Percentiles rank a stretch among this genome's conserved stretches.
phyloP scores from a whole-genome alignment of 2,329 filamentous ascomycete species.

The Fonsecaea monophora region DNA sequence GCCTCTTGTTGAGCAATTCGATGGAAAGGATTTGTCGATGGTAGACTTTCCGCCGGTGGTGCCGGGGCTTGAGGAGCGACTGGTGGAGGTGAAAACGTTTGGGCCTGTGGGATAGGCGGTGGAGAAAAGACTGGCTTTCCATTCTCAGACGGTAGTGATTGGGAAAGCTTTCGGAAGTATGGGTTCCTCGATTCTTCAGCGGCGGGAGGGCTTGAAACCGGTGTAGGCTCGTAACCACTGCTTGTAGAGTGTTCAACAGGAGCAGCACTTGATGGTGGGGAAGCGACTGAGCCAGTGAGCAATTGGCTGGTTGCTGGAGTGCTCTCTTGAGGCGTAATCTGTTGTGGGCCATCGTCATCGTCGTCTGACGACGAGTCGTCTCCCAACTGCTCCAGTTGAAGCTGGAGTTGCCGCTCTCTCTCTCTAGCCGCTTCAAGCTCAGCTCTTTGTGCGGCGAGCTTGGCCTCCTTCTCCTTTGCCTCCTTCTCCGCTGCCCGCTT shows the following conservation, averaged over 20 bases:
- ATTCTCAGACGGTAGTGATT: conserved; percentile 69
- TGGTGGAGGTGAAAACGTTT: conserved; percentile 47
- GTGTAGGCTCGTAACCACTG: conserved; percentile 63
- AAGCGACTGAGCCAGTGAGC: conserved; percentile 47
- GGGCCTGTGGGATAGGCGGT: conserved; percentile 54
- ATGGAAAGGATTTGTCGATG: conserved; percentile 96
- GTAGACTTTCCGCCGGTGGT: conserved; percentile 56
- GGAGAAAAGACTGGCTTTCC: conserved; percentile 49
- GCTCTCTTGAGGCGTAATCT: conserved; percentile 68
- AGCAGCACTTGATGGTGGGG: conserved; percentile 44
- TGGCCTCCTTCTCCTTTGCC: conserved; percentile 85
- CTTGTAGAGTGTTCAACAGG: conserved; percentile 42
- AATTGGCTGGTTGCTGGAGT: conserved; percentile 66
- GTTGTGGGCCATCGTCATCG: conserved; percentile 69
- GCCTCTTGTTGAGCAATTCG: conserved; percentile 69
- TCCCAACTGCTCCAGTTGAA: conserved; percentile 81
- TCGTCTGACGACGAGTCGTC: conserved; percentile 78
- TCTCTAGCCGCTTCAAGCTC: conserved; percentile 92
- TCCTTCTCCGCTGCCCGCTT: conserved; percentile 88
- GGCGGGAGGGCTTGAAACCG: conserved; percentile 52
- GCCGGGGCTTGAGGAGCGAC: conserved; percentile 44
- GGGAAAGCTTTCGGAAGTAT: conserved; percentile 87
- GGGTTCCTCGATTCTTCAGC: conserved; percentile 88
- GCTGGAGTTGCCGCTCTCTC: conserved; percentile 85
- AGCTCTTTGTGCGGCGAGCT: conserved; percentile 81